Evolutionary conservation across 2,329 filamentous ascomycete species (phyloP), one percentile per base, ranked within the genome.

Genomic region (Alternaria viburni): DNA sequence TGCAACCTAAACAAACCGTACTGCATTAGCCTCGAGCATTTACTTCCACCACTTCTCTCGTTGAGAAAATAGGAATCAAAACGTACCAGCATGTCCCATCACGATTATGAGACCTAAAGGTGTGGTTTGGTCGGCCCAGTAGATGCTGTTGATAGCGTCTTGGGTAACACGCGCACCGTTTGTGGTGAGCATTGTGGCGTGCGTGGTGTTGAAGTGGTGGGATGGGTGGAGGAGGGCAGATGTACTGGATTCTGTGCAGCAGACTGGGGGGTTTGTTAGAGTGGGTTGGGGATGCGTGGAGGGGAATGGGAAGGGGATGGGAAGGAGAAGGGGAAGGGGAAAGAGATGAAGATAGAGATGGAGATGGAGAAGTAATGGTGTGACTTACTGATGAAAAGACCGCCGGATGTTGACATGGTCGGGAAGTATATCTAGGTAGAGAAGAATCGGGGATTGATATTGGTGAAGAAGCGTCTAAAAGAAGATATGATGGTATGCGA

Each of bases 11-110:
- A n/a, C n/a, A n/a, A n/a, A n/a, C n/a, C n/a, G n/a, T n/a, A n/a
- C n/a, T n/a, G n/a, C n/a, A n/a, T n/a, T n/a, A n/a, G n/a, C n/a
- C n/a, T n/a, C n/a, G n/a, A n/a, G n/a, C n/a, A n/a, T n/a, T n/a
- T n/a, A n/a, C n/a, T n/a, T 32, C 30, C 4, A 32, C 13, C 6
- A 13, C 13, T 32, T 32, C 30, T 32, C 30, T 30, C 26, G 21
- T 21, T 21, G 21, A 21, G n/a, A n/a, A n/a, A n/a, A n/a, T n/a
- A n/a, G n/a, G n/a, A n/a, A n/a, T n/a, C n/a, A n/a, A n/a, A 2
- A 28, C 65, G 52, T 57, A 70, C 73, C 54, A 5, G 62, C 63
- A 49, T 75, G 73, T 12, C 74, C 72, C 8, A 74, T 52, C 6
- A 72, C 57, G 8, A 69, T 52, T 21, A 75, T 64, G 67, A 74